Evolutionary conservation across 345 rosid genomes (phyloP), one percentile per base, ranked within the genome.

Genomic region (Pistacia integerrima): DNA sequence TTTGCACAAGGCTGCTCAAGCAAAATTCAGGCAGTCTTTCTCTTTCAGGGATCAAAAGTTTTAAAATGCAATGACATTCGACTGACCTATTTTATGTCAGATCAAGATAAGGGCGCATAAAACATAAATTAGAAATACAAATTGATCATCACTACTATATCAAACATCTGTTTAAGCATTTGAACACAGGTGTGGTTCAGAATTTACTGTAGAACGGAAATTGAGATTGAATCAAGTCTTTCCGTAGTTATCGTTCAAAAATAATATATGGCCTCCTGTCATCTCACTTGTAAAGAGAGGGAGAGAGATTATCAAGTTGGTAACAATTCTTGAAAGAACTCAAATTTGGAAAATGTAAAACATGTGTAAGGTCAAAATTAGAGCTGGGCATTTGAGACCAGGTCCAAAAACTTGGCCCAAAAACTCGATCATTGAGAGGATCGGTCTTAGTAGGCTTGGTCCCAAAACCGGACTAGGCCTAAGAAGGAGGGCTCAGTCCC

Each of bases 51-150:
- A 44, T 41, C 22, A 20, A 10, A 20, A 10, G 55, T 10, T 51
- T 51, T 13, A 51, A 3, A 46, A 44, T n/a, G 46, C 12, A 67
- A 20, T 44, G 25, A 64, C 69, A 41, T 41, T 46, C 44, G 55
- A 46, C 33, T 20, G 14, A 67, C 49, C 70, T 66, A 44, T 66
- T n/a, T 64, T 64, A 36, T 4, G 68, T 64, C 68, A 64, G 68
- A 64, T 14, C 68, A 64, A 17, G 25, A 4, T 41, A 44, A 25
- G 25, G 25, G 5, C 13, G 2, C 30, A 12, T 66, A 6, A 66
- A 41, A 44, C 49, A 44, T 5, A 66, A 66, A 44, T 66, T 22
- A 66, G 55, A 44, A 66, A 10, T 66, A 66, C 52, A 66, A 44
- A 44, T 44, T n/a, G 70, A 67, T 44, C 5, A 46, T 12, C 25